A percentile compares a stretch with the other conserved stretches of the same genome.
Conservation (phyloP, 441 rosid genomes). For the Erysimum pusillum region DNA sequence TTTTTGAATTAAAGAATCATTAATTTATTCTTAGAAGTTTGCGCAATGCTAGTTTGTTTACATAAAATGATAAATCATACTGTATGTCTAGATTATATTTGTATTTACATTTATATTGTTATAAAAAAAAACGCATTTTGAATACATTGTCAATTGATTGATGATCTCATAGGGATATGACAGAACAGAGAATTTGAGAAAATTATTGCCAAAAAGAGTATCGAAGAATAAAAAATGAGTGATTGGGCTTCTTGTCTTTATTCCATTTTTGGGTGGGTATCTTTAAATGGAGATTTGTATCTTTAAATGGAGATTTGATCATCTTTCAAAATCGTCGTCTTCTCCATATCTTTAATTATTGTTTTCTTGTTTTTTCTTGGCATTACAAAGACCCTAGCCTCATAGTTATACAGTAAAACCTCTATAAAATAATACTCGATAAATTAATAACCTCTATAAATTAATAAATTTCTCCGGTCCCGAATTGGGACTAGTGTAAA, state of each 20-base stretch:
- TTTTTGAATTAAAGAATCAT: not conserved
- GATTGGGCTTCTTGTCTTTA: conserved; percentile 38
- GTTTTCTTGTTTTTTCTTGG: not conserved
- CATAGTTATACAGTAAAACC: conserved; percentile 18
- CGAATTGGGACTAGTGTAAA: no score
- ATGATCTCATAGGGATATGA: conserved; percentile 36
- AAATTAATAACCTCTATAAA: no score
- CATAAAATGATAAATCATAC: not conserved
- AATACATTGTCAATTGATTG: conserved; percentile 31
- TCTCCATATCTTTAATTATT: not conserved
- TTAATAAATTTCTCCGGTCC: no score
- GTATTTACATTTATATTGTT: not conserved
- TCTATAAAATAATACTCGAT: no score
- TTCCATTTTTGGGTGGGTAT: conserved; percentile 49
- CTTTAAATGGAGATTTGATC: conserved; percentile 29
- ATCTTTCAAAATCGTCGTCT: conserved; percentile 12
- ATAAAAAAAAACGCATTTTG: not conserved
- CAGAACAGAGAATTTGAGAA: conserved; percentile 25
- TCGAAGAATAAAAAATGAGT: conserved; percentile 36
- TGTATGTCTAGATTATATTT: not conserved
- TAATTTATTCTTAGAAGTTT: not conserved
- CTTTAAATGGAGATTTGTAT: conserved; percentile 29
- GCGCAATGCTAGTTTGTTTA: not conserved
- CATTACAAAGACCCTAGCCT: conserved; percentile 23
- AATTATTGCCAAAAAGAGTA: conserved; percentile 34